These are phyloP conservation scores for Ampelomyces quisqualis DNA, from an alignment of 2,329 filamentous ascomycete genomes.

Conservation along the genomic window DNA sequence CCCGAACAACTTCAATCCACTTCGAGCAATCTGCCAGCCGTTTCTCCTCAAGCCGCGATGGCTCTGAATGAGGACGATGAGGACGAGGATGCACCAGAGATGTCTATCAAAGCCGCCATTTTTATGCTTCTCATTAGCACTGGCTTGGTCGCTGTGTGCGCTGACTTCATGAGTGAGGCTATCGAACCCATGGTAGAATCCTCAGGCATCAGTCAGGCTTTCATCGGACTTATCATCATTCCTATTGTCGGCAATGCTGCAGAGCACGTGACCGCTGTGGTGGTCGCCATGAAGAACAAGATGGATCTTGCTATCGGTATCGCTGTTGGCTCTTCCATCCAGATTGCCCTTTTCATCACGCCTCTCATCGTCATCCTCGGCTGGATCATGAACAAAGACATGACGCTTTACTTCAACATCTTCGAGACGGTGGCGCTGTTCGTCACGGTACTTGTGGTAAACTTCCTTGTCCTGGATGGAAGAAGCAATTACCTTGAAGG, in stretches of 20 bases:
- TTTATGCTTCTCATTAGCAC: constrained; percentile 58
- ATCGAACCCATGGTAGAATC: constrained; percentile 67
- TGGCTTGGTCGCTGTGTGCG: constrained; percentile 60
- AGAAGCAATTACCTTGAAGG: constrained; percentile 83
- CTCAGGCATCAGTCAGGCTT: constrained; percentile 66
- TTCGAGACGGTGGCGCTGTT: constrained; percentile 72
- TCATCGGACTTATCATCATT: constrained; percentile 76
- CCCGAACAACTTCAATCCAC: constrained; percentile 21
- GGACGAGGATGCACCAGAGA: constrained; percentile 42
- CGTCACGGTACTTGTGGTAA: constrained; percentile 78
- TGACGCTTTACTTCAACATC: constrained; percentile 64
- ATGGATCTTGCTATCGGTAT: constrained; percentile 83
- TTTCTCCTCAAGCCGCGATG: constrained; percentile 23
- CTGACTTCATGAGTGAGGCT: constrained; percentile 73
- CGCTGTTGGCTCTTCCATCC: constrained; percentile 76
- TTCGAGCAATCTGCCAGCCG: constrained; percentile 20
- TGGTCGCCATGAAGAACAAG: constrained; percentile 79
- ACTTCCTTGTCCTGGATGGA: constrained; percentile 81
- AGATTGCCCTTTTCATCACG: constrained; percentile 76
- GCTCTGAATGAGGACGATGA: constrained; percentile 23
- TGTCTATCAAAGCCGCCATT: constrained; percentile 60
- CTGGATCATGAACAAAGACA: constrained; percentile 73
- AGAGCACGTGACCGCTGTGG: constrained; percentile 78
- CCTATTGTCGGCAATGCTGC: constrained; percentile 83
- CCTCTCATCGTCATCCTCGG: constrained; percentile 75